These are phyloP conservation scores for Mariannaea elegans DNA, from an alignment of 2,329 filamentous ascomycete genomes.

Conservation along the genomic window DNA sequence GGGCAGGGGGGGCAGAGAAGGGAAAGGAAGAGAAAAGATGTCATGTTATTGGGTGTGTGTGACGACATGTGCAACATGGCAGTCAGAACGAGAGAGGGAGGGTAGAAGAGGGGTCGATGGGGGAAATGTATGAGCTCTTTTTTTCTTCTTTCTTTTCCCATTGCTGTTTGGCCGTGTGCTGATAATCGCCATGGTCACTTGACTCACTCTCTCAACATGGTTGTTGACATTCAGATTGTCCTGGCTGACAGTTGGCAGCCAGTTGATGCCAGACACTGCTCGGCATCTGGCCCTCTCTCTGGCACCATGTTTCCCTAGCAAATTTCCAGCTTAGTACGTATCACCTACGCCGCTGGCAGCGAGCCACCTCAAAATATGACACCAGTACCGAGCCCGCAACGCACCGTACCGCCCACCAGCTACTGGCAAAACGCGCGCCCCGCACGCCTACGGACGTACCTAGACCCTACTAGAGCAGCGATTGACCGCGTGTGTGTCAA, in stretches of 20 bases:
- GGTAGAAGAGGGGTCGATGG: constrained; percentile 21
- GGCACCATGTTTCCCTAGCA: neutral
- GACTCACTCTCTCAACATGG: neutral
- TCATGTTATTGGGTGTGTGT: constrained; percentile 23
- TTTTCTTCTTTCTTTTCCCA: neutral
- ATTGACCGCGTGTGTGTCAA: constrained; percentile 1
- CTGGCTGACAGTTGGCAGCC: neutral
- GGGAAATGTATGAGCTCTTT: neutral
- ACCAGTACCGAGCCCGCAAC: constrained; percentile 15
- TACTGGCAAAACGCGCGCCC: constrained; percentile 12
- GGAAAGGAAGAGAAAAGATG: constrained; percentile 21
- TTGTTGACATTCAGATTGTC: neutral
- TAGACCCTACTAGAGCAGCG: too few relatives aligned
- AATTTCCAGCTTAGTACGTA: constrained; percentile 1
- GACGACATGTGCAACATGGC: constrained; percentile 21
- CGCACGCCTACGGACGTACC: too few relatives aligned
- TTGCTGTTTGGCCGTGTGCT: neutral
- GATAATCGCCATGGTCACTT: neutral
- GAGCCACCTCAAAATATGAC: neutral
- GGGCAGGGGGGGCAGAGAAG: constrained; percentile 17
- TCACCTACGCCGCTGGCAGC: constrained; percentile 1
- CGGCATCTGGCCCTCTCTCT: constrained; percentile 1
- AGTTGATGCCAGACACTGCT: constrained; percentile 6
- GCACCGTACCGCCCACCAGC: constrained; percentile 20
- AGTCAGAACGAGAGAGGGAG: constrained; percentile 13